These are phyloP conservation scores for Lentinus brumalis DNA, from an alignment of 768 basidiomycete genomes.

Conservation along the genomic window DNA sequence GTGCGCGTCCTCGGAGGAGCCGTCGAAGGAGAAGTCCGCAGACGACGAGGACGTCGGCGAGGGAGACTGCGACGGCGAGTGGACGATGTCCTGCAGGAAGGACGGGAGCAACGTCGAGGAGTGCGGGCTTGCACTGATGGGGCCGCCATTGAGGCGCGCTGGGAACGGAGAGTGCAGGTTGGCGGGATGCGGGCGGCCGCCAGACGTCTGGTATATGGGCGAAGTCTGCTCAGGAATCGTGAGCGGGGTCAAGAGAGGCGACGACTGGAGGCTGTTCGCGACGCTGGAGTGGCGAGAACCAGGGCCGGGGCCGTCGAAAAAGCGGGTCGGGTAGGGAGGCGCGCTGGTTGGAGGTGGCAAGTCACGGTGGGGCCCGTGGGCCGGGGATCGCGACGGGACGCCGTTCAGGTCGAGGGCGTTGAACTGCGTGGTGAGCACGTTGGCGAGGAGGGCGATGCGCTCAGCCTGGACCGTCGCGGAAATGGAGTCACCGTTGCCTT, in stretches of 20 bases:
- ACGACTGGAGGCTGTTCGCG: conserved; percentile 9
- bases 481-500: conserved; percentile 87
- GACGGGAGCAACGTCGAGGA: conserved; percentile 64
- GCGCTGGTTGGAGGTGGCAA: conserved; percentile 8
- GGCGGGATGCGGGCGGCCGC: conserved; percentile 27
- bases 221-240: conserved; percentile 23
- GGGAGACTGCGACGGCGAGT: conserved; percentile 63
- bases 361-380: conserved; percentile 7
- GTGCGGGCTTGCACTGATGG: conserved; percentile 30
- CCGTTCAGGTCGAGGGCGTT: conserved; percentile 22
- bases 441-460: conserved; percentile 77
- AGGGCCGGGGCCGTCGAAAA: neutral
- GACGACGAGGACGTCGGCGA: conserved; percentile 60
- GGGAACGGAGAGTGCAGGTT: neutral
- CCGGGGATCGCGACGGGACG: conserved; percentile 16
- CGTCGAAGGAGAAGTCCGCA: conserved; percentile 54
- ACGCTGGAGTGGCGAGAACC: neutral
- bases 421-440: conserved; percentile 61
- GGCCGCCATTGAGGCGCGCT: conserved; percentile 25
- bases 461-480: conserved; percentile 84
- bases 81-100: conserved; percentile 75
- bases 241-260: conserved; percentile 15
- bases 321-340: conserved; percentile 5
- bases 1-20: conserved; percentile 17
- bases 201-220: conserved; percentile 76